phyloP scores from a whole-genome alignment of 352 stramenopile species.

The Phytophthora crassamura region DNA sequence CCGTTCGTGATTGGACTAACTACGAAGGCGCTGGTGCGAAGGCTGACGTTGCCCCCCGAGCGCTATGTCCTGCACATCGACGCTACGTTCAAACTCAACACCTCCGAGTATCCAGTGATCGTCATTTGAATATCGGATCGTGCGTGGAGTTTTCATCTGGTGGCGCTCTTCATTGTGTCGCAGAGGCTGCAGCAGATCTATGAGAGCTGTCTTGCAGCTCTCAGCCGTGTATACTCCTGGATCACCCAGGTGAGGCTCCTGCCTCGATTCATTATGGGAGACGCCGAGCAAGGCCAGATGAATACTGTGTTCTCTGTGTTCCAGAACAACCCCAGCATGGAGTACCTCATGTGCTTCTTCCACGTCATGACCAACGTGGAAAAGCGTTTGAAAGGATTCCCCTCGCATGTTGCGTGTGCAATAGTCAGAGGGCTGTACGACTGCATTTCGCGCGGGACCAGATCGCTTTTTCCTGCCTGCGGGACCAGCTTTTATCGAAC shows the following conservation, averaged over 20 bases:
- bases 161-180: background rate
- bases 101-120: slow-evolving; percentile 1
- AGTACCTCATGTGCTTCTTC: slow-evolving; percentile 27
- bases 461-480: background rate
- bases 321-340: background rate
- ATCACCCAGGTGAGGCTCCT: background rate
- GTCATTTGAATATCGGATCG: background rate
- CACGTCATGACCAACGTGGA: slow-evolving; percentile 31
- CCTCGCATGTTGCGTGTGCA: background rate
- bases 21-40: too few relatives aligned
- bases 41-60: background rate
- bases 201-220: background rate
- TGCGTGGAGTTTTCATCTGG: background rate
- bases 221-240: slow-evolving; percentile 1
- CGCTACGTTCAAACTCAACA: slow-evolving; percentile 10
- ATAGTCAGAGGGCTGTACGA: slow-evolving; percentile 27
- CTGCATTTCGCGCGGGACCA: slow-evolving; percentile 21
- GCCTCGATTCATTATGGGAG: slow-evolving; percentile 18
- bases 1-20: too few relatives aligned
- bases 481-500: background rate
- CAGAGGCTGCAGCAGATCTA: background rate
- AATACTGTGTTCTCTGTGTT: slow-evolving; percentile 4
- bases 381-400: slow-evolving; percentile 5
- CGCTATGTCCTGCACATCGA: slow-evolving; percentile 6
- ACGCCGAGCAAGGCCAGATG: slow-evolving; percentile 9